Conservation (phyloP, 176 grass and related monocot genomes). For the Ensete glaucum region DNA sequence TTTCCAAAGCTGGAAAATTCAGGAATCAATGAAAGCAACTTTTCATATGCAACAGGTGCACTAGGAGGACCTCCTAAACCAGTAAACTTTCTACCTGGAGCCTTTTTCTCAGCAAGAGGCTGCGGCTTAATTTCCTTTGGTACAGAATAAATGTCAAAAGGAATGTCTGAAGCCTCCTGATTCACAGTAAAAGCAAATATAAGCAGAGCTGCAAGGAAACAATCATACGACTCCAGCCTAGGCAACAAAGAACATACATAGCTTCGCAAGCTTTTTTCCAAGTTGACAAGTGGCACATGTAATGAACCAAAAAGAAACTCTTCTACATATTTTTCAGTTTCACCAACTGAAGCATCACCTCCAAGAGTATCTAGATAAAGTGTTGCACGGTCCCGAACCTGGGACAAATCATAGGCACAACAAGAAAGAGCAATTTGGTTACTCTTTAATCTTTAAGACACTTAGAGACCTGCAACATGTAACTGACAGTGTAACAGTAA, state of each 20-base stretch:
- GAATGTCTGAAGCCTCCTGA: constrained; percentile 70
- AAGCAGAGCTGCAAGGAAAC: background rate
- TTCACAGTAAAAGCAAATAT: constrained; percentile 12
- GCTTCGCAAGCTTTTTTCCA: constrained; percentile 73
- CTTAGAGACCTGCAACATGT: no score
- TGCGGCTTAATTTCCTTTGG: constrained; percentile 77
- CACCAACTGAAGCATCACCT: constrained; percentile 58
- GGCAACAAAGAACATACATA: constrained; percentile 43
- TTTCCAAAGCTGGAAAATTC: constrained; percentile 84
- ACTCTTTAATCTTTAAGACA: background rate
- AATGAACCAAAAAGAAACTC: constrained; percentile 93
- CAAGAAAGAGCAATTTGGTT: background rate
- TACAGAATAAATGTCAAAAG: constrained; percentile 86
- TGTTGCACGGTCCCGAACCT: constrained; percentile 93
- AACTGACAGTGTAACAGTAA: no score
- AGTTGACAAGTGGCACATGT: constrained; percentile 84
- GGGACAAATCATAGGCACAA: background rate
- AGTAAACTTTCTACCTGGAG: constrained; percentile 77
- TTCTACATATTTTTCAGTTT: constrained; percentile 67
- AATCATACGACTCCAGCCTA: background rate
- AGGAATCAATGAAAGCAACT: constrained; percentile 84
- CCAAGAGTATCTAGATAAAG: constrained; percentile 73
- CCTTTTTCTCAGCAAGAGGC: constrained; percentile 87
- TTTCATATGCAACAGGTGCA: constrained; percentile 75
- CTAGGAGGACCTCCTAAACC: constrained; percentile 46